Base-by-base conservation (phyloP, 1,284 basidiomycete genomes). In the Mycena sp. region DNA sequence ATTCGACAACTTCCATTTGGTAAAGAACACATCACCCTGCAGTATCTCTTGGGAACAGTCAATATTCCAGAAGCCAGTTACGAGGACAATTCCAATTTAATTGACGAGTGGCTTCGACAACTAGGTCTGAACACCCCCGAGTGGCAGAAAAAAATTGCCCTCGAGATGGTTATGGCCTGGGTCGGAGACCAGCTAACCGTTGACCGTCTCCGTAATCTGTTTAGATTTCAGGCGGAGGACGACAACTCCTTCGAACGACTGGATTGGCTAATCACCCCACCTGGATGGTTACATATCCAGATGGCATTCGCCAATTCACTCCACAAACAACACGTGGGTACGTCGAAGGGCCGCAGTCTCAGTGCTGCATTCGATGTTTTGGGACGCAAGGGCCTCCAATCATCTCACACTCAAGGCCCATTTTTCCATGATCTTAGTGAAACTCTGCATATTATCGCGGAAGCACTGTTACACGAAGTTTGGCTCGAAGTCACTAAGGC, bases 51-150 rank as follows among this genome's bases (percentile, higher is more conserved):
- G 6, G 73, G 73, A 0, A 77, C 75, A 0, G 71, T 74, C 7
- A 62, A 74, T 55, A 72, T 79, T 43, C 67, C 75, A 11, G 77
- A 81, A 55, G 74, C 75, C 4, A 76, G 74, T 21, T 81, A 80
- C 52, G 74, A 78, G 28, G 78, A 75, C 16, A 77, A 78, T 66
- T 58, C 54, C 2, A 40, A 61, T 19, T 56, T 77, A 0, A 63
- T 78, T 1, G 38, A 62, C 9, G 75, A 77, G 49, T 75, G 70
- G 70, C 69, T 75, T 26, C 23, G 32, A 0, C 76, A 78, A 54
- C 63, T 77, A 2, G 58, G 64, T 4, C 46, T 68, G 11, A 35
- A 69, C 23, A 1, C n/a, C 1, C 21, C 35, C 9, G 69, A 67
- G 2, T 46, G 70, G 30, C 37, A 69, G 52, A 62, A 64, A 46